Conservation (phyloP, 306 rosid species). For the Delonix regia region DNA sequence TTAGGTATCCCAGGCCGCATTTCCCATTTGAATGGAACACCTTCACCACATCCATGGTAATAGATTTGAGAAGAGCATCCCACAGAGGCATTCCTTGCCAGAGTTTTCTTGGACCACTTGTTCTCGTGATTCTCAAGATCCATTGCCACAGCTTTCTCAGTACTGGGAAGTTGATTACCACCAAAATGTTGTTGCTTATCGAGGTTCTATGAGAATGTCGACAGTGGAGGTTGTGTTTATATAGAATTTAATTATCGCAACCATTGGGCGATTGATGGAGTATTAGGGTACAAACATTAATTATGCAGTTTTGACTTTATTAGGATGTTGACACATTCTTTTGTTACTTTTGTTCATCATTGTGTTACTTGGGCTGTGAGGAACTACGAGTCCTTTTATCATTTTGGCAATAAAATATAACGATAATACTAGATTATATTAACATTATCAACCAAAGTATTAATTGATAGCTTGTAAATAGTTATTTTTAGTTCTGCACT, state of each 20-base stretch:
- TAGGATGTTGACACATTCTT: background rate
- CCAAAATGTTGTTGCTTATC: background rate
- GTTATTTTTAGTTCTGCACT: too few relatives aligned
- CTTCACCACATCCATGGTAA: conserved; percentile 65
- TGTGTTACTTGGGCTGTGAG: conserved; percentile 43
- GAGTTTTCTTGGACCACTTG: conserved; percentile 37
- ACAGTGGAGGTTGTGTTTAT: conserved; percentile 7
- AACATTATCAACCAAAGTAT: too few relatives aligned
- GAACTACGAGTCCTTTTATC: conserved; percentile 32
- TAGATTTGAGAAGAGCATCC: conserved; percentile 70
- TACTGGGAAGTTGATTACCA: background rate
- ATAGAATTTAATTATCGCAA: conserved; percentile 17
- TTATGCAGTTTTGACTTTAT: background rate
- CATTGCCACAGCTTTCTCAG: conserved; percentile 39
- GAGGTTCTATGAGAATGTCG: background rate
- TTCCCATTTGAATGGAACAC: conserved; percentile 89
- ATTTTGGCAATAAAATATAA: background rate
- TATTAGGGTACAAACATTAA: background rate
- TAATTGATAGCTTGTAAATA: too few relatives aligned
- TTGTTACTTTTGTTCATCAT: conserved; percentile 18
- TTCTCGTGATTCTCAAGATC: conserved; percentile 33
- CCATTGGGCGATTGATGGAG: background rate
- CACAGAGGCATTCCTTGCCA: conserved; percentile 56
- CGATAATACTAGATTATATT: too few relatives aligned
- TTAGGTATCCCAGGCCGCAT: conserved; percentile 79